These are phyloP conservation scores for Colletotrichum sp. DNA, from an alignment of 2,329 filamentous ascomycete species.

Conservation along the genomic window DNA sequence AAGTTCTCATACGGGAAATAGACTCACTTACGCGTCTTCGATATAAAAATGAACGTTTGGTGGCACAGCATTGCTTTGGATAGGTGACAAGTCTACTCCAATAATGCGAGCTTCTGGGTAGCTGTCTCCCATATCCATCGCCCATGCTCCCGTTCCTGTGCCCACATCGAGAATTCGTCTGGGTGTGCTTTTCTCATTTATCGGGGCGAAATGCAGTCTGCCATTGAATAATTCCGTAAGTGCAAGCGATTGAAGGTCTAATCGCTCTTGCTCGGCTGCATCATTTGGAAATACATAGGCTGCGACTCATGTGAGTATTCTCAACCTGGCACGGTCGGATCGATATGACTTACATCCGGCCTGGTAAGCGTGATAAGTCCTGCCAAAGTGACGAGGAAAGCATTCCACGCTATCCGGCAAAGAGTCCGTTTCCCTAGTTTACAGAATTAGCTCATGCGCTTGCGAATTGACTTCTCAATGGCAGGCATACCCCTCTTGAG, in stretches of 20 bases:
- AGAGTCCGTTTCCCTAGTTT: constrained; percentile 34
- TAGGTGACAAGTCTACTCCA: constrained; percentile 71
- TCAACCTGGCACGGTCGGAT: no score
- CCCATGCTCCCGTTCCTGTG: constrained; percentile 61
- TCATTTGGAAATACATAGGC: constrained; percentile 55
- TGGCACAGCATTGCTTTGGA: constrained; percentile 70
- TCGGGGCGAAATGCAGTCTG: constrained; percentile 48
- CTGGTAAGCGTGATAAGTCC: constrained; percentile 52
- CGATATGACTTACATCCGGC: constrained; percentile 46
- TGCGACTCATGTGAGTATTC: constrained; percentile 21
- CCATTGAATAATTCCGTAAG: constrained; percentile 42
- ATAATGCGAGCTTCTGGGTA: constrained; percentile 64
- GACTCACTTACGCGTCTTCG: constrained; percentile 60
- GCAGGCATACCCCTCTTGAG: constrained; percentile 19
- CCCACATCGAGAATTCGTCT: constrained; percentile 45
- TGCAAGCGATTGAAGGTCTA: constrained; percentile 42
- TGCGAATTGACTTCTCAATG: background rate
- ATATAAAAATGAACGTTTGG: constrained; percentile 77
- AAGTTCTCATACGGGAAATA: background rate
- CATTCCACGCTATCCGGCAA: constrained; percentile 45
- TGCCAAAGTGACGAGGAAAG: constrained; percentile 47
- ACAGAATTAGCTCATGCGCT: background rate
- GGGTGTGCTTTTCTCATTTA: constrained; percentile 38
- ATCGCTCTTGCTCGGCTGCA: constrained; percentile 42
- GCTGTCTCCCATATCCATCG: constrained; percentile 68